Conservation (phyloP, 2,329 filamentous ascomycete species). For the Epichloe coenophiala region DNA sequence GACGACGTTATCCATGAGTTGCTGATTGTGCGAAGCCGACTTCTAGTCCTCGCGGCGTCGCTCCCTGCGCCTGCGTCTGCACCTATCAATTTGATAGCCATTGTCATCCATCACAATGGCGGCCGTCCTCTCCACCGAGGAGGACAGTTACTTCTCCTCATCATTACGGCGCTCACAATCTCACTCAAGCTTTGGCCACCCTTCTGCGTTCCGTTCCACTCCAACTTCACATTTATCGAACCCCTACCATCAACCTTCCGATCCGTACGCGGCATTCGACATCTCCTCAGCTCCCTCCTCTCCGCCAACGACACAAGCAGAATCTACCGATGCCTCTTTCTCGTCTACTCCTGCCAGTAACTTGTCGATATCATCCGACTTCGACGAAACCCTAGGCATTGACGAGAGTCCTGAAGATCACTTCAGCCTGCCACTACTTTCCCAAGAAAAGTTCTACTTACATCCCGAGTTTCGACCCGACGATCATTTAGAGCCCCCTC, state of each 20-base stretch:
- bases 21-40: not conserved
- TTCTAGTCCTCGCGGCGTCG: not conserved
- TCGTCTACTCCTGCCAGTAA: conserved; percentile 51
- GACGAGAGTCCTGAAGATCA: conserved; percentile 32
- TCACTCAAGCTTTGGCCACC: conserved; percentile 39
- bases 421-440: conserved; percentile 32
- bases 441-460: conserved; percentile 31
- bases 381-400: conserved; percentile 33
- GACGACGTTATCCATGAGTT: not conserved
- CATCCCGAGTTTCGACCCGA: conserved; percentile 17
- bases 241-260: conserved; percentile 29
- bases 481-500: conserved; percentile 34
- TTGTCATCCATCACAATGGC: conserved; percentile 29
- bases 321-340: conserved; percentile 43
- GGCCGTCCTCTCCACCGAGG: conserved; percentile 42
- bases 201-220: conserved; percentile 29
- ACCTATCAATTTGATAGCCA: not conserved
- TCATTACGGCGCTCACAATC: conserved; percentile 47
- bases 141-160: conserved; percentile 41
- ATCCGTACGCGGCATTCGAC: conserved; percentile 31
- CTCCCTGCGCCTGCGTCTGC: not conserved
- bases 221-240: conserved; percentile 28
- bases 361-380: conserved; percentile 46
- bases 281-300: conserved; percentile 44
- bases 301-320: conserved; percentile 35